phyloP scores from a whole-genome alignment of 257 asterid genomes.

The Catharanthus roseus region DNA sequence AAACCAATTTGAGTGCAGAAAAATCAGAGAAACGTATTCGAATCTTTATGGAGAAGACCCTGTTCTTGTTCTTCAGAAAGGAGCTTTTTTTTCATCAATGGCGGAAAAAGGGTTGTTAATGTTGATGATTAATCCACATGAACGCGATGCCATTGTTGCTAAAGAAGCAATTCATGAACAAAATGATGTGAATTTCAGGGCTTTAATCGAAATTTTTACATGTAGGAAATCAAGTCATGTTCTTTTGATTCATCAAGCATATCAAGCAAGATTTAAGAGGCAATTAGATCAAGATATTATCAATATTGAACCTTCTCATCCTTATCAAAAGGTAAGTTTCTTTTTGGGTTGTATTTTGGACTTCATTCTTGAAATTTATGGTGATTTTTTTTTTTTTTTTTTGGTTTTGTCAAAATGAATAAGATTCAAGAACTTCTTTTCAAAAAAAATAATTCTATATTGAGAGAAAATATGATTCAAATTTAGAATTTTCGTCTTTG shows the following conservation, averaged over 20 bases:
- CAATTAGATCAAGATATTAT: constrained; percentile 49
- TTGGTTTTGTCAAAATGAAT: too few relatives aligned
- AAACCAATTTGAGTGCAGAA: constrained; percentile 34
- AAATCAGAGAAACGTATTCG: constrained; percentile 36
- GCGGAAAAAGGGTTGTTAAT: constrained; percentile 18
- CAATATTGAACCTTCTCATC: constrained; percentile 52
- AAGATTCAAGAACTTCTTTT: too few relatives aligned
- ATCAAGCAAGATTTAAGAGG: constrained; percentile 38
- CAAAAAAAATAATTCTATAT: too few relatives aligned
- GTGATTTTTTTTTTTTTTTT: too few relatives aligned
- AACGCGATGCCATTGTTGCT: constrained; percentile 52
- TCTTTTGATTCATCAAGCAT: constrained; percentile 53
- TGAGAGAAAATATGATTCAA: too few relatives aligned
- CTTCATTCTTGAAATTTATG: too few relatives aligned
- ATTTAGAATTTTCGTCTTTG: too few relatives aligned
- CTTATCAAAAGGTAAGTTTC: constrained; percentile 63
- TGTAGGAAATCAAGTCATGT: constrained; percentile 72
- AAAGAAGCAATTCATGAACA: constrained; percentile 40
- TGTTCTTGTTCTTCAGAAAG: constrained; percentile 13
- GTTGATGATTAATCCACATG: constrained; percentile 45
- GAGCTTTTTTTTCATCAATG: constrained; percentile 9
- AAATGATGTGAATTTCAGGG: constrained; percentile 28
- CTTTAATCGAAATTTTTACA: constrained; percentile 50
- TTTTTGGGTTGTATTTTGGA: too few relatives aligned
- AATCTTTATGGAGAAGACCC: constrained; percentile 43